Base-by-base conservation (phyloP, 2,329 filamentous ascomycete genomes). In the Cladorrhinum sp. region DNA sequence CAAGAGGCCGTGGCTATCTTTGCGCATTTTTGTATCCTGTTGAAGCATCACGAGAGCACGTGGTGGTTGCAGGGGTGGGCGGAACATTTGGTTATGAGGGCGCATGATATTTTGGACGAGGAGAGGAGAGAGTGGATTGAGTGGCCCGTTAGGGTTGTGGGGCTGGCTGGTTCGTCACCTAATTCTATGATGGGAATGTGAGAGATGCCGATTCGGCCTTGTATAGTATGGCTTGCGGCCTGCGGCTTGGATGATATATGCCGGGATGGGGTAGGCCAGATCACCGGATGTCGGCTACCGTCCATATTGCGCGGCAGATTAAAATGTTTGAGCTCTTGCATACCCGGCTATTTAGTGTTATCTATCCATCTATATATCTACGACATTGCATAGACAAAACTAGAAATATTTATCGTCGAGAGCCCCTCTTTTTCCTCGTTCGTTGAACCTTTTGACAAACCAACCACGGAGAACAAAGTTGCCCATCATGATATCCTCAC, bases 11-110 rank as follows among this genome's bases (percentile, higher is more conserved):
- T 76, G 1, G 68, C 66, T 9, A 72, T 76, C 2, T 74, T 74
- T 59, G 72, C 70, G 2, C 71, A 73, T 51, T 75, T 73, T 55
- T 70, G 70, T n/a, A 70, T 74, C 3, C 46, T 74, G 8, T 51
- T 75, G 8, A 73, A 73, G 46, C 60, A 68, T 20, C 61, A 75
- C n/a, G 73, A 74, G 59, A 62, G 62, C 4, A 60, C 70, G 48
- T 75, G 74, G 74, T 76, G 73, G 73, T 62, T 74, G 53, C 65
- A 72, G 54, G 74, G 73, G 0, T 73, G 72, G 70, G 67, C 65
- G 10, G 65, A 69, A 3, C 70, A 75, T 64, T 57, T 75, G 6
- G 66, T 76, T 9, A 28, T 57, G 18, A 54, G 67, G 51, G 71
- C 73, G 8, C 70, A 67, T 23, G 65, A 68, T 52, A 59, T 73